These are phyloP conservation scores for Clarireedia sp. DNA, from an alignment of 2,329 filamentous ascomycete species.

Conservation along the genomic window DNA sequence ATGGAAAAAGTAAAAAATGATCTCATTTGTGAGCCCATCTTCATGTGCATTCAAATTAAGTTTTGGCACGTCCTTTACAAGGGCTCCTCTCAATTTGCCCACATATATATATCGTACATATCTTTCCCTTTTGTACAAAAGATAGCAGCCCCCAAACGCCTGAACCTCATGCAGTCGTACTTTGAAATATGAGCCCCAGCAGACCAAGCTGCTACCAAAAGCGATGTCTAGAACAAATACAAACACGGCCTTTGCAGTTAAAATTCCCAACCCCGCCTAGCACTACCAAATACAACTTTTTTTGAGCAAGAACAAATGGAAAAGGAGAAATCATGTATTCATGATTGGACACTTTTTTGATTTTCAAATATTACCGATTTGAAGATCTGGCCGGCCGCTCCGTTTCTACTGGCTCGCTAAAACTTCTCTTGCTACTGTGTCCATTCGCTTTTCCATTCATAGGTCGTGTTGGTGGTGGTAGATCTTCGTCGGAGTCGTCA, in stretches of 20 bases:
- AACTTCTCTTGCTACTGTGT: slow-evolving; percentile 23
- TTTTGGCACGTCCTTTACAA: background rate
- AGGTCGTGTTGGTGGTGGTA: slow-evolving; percentile 10
- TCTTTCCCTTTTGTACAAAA: slow-evolving; percentile 9
- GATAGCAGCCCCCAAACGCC: slow-evolving; percentile 10
- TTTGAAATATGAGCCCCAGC: slow-evolving; percentile 4
- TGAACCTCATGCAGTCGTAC: slow-evolving; percentile 10
- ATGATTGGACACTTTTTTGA: background rate
- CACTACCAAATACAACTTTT: slow-evolving; percentile 3
- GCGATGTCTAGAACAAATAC: slow-evolving; percentile 5
- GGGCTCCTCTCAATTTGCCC: slow-evolving; percentile 4
- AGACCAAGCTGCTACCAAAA: slow-evolving; percentile 10
- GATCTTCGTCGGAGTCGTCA: slow-evolving; percentile 45
- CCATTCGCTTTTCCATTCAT: slow-evolving; percentile 25
- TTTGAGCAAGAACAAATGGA: background rate
- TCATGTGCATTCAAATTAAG: slow-evolving; percentile 3
- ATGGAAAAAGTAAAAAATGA: slow-evolving; percentile 6
- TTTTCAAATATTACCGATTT: slow-evolving; percentile 18
- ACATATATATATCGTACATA: slow-evolving; percentile 12
- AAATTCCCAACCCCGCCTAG: slow-evolving; percentile 1
- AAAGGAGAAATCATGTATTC: too few relatives aligned
- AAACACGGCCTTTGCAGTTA: background rate
- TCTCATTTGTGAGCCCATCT: background rate
- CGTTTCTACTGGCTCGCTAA: slow-evolving; percentile 20
- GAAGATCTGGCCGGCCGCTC: slow-evolving; percentile 19